phyloP scores from a whole-genome alignment of 257 asterid genomes.

The Ocimum tenuiflorum region DNA sequence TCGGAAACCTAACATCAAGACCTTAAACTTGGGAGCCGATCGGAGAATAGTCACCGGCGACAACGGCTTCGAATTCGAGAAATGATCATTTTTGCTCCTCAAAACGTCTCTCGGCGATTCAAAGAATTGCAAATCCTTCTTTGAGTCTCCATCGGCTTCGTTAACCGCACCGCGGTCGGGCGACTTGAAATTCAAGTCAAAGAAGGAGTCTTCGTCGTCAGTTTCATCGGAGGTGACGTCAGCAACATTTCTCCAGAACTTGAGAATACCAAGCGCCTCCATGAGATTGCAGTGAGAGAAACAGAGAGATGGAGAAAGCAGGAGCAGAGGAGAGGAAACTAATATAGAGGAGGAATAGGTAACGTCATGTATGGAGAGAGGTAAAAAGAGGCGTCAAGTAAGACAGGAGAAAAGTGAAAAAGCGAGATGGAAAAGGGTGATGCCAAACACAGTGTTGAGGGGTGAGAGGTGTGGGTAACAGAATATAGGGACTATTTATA shows the following conservation, averaged over 20 bases:
- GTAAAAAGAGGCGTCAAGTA: conserved; percentile 10
- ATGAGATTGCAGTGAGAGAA: conserved; percentile 16
- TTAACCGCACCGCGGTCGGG: conserved; percentile 16
- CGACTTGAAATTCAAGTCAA: conserved; percentile 56
- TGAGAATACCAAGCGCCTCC: conserved; percentile 59
- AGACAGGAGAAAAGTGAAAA: not conserved
- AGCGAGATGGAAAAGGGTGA: conserved; percentile 11
- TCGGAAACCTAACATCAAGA: too few species aligned
- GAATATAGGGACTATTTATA: not conserved
- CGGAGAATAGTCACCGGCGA: too few species aligned
- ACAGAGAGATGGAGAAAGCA: not conserved
- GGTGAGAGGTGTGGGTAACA: not conserved
- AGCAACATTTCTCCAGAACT: conserved; percentile 46
- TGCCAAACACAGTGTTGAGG: conserved; percentile 20
- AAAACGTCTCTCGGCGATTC: conserved; percentile 50
- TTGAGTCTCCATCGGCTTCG: conserved; percentile 1
- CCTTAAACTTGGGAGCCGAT: too few species aligned
- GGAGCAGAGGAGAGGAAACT: not conserved
- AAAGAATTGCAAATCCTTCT: conserved; percentile 24
- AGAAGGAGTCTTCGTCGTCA: conserved; percentile 59
- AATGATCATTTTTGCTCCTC: conserved; percentile 19
- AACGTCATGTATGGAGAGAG: conserved; percentile 28
- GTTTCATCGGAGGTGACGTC: conserved; percentile 34
- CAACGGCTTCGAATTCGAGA: conserved; percentile 33
- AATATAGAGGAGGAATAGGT: conserved; percentile 23